These are phyloP conservation scores for Phytophthora sp. DNA, from an alignment of 352 stramenopile genomes.

Conservation along the genomic window DNA sequence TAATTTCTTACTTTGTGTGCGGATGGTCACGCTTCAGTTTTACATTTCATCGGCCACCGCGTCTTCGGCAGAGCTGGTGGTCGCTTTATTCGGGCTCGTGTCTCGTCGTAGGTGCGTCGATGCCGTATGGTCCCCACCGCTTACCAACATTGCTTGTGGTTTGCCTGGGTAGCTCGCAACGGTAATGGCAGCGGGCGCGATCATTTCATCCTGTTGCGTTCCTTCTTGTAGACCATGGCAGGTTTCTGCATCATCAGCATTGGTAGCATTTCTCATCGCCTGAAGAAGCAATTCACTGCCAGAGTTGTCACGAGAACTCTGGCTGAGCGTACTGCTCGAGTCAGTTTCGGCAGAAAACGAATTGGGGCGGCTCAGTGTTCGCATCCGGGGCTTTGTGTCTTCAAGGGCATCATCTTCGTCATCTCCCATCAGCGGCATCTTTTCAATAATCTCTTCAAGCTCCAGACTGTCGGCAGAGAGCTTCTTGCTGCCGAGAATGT, in stretches of 20 bases:
- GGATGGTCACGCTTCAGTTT: slow-evolving; percentile 22
- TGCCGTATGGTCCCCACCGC: slow-evolving; percentile 4
- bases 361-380: slow-evolving; percentile 27
- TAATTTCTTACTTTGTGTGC: slow-evolving; percentile 21
- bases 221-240: background rate
- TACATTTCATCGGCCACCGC: slow-evolving; percentile 20
- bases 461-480: slow-evolving; percentile 53
- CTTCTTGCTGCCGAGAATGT: slow-evolving; percentile 67
- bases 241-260: background rate
- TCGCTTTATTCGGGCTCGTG: slow-evolving; percentile 21
- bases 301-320: slow-evolving; percentile 13
- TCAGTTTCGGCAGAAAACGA: slow-evolving; percentile 30
- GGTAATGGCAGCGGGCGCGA: slow-evolving; percentile 23
- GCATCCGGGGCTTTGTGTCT: slow-evolving; percentile 24
- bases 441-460: slow-evolving; percentile 55
- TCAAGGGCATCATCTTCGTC: slow-evolving; percentile 38
- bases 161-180: slow-evolving; percentile 33
- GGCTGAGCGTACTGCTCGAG: slow-evolving; percentile 32
- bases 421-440: slow-evolving; percentile 55
- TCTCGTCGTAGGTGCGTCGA: slow-evolving; percentile 28
- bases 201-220: slow-evolving; percentile 21
- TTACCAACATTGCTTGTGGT: slow-evolving; percentile 30
- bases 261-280: slow-evolving; percentile 12
- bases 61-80: slow-evolving; percentile 2
- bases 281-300: slow-evolving; percentile 20